phyloP scores from a whole-genome alignment of 2,329 filamentous ascomycete genomes.

The Ilyonectria mors-panacis region DNA sequence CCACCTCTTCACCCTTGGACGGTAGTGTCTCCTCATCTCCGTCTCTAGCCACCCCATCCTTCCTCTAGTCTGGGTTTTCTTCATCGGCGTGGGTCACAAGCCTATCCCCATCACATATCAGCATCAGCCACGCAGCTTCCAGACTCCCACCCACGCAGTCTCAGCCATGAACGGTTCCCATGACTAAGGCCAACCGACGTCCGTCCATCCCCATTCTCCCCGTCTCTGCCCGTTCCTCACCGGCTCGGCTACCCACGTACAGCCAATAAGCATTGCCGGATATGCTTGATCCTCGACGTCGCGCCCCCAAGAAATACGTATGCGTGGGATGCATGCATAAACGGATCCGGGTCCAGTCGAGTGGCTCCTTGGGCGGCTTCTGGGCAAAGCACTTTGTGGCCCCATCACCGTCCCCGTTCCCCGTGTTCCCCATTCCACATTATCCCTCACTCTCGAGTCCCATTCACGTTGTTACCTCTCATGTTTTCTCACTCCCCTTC shows the following conservation, averaged over 20 bases:
- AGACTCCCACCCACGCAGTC: constrained; percentile 37
- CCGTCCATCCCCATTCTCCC: constrained; percentile 4
- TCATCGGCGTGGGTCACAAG: constrained; percentile 40
- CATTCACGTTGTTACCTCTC: constrained; percentile 12
- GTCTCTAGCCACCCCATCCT: constrained; percentile 10
- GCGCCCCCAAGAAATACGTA: constrained; percentile 35
- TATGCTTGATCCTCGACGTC: constrained; percentile 23
- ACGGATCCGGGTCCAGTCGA: constrained; percentile 23
- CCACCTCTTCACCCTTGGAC: neutral
- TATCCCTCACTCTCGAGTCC: constrained; percentile 44
- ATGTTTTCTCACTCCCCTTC: constrained; percentile 12
- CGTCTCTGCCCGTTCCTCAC: constrained; percentile 20
- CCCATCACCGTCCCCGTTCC: constrained; percentile 30
- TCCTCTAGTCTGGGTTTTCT: constrained; percentile 24
- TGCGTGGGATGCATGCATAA: constrained; percentile 50
- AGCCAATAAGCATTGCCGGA: constrained; percentile 30
- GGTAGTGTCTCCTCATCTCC: neutral
- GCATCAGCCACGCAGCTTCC: constrained; percentile 31
- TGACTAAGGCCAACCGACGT: constrained; percentile 45
- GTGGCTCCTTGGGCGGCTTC: constrained; percentile 20
- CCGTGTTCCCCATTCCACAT: constrained; percentile 35
- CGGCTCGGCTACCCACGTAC: constrained; percentile 12
- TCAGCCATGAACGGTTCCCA: constrained; percentile 35
- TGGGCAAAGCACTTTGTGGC: constrained; percentile 33
- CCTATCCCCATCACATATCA: constrained; percentile 25